Percentiles rank a stretch among this genome's conserved stretches.
phyloP scores from a whole-genome alignment of 2,329 filamentous ascomycete genomes.

The Paecilomyces fulvus region DNA sequence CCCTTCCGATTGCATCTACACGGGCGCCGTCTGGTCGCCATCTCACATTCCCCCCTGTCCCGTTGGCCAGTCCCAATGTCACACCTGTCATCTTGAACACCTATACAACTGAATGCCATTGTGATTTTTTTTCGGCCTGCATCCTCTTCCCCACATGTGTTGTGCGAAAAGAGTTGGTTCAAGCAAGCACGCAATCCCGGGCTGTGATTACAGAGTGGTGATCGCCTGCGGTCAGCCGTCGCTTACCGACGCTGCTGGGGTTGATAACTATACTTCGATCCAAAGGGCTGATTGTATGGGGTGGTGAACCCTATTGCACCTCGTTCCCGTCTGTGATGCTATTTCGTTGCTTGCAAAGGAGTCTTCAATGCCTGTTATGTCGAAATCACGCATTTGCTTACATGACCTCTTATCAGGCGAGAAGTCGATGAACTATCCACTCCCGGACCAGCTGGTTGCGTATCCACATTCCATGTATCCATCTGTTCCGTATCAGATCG shows the following conservation, averaged over 20 bases:
- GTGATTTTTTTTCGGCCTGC: neutral
- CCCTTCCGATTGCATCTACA: neutral
- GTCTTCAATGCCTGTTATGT: neutral
- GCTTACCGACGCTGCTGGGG: slow-evolving; percentile 7
- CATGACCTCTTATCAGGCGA: slow-evolving; percentile 18
- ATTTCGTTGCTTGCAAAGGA: neutral
- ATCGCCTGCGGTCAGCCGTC: slow-evolving; percentile 13
- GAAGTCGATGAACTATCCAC: slow-evolving; percentile 30
- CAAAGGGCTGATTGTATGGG: neutral
- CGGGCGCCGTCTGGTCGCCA: neutral
- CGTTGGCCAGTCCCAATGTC: neutral
- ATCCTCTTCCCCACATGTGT: neutral
- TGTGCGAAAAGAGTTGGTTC: neutral
- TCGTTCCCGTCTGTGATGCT: neutral
- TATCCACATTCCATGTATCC: slow-evolving; percentile 31
- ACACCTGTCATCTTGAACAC: neutral
- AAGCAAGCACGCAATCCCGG: slow-evolving; percentile 28
- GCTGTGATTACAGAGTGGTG: slow-evolving; percentile 18
- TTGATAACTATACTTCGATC: neutral
- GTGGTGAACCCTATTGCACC: neutral
- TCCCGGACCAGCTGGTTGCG: slow-evolving; percentile 30
- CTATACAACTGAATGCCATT: neutral
- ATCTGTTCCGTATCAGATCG: slow-evolving; percentile 28
- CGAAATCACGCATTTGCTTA: slow-evolving; percentile 13
- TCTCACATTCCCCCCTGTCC: neutral